Percentiles rank a stretch among this genome's conserved stretches.
phyloP scores from a whole-genome alignment of 805 yeast species.

The Candida silvatica region DNA sequence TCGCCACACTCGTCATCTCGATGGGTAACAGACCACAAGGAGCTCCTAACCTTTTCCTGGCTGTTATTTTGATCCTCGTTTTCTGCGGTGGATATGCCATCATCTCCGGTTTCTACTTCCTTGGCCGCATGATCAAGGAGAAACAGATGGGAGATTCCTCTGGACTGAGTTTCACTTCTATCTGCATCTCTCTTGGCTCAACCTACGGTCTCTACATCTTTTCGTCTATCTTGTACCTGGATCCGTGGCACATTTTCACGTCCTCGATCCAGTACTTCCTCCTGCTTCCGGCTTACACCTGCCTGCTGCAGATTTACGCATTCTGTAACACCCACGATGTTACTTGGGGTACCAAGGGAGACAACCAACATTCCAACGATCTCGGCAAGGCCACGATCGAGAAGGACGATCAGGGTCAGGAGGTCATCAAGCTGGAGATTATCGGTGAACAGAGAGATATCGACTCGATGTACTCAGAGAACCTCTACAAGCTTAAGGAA shows the following conservation, averaged over 20 bases:
- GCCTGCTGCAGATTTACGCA: conserved; percentile 91
- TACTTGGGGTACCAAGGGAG: conserved; percentile 99
- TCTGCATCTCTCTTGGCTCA: conserved; percentile 77
- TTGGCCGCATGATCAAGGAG: conserved; percentile 43
- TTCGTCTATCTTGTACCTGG: conserved; percentile 78
- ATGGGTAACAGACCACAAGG: conserved; percentile 99
- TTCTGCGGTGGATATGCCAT: conserved; percentile 77
- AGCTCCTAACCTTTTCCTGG: conserved; percentile 68
- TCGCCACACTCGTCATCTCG: conserved; percentile 85
- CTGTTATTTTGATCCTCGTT: conserved; percentile 64
- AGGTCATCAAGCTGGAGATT: conserved; percentile 74
- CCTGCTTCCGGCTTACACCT: conserved; percentile 84
- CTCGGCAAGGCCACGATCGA: conserved; percentile 77
- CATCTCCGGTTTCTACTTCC: conserved; percentile 75
- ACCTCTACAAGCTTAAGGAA: conserved; percentile 63
- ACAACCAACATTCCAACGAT: conserved; percentile 59
- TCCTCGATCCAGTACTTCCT: conserved; percentile 83
- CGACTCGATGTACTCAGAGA: conserved; percentile 73
- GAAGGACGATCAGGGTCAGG: conserved; percentile 74
- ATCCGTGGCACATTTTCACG: conserved; percentile 94
- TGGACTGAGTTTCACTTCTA: conserved; percentile 51
- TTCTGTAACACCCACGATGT: conserved; percentile 98
- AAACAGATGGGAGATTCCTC: conserved; percentile 30
- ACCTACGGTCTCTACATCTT: conserved; percentile 85
- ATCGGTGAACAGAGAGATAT: conserved; percentile 65